Conservation (phyloP, 1,284 basidiomycete species). For the Schizopora paradoxa region DNA sequence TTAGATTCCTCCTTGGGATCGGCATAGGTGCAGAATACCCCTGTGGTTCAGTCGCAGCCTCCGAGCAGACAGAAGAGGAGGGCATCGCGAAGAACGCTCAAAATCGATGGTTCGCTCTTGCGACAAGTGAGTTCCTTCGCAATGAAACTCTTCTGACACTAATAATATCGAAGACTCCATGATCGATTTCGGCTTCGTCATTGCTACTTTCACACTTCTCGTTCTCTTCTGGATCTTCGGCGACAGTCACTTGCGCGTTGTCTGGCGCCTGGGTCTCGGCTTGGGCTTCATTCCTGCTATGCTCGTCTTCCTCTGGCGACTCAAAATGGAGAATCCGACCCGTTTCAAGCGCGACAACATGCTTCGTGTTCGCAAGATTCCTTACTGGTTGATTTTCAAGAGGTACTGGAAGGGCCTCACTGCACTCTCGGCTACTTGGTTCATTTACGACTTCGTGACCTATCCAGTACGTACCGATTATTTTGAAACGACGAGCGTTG, state of each 20-base stretch:
- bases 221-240: constrained; percentile 87
- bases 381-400: constrained; percentile 75
- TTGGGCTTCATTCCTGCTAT: constrained; percentile 81
- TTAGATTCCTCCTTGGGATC: constrained; percentile 73
- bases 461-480: constrained; percentile 32
- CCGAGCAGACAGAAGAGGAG: constrained; percentile 84
- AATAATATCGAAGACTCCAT: constrained; percentile 52
- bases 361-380: constrained; percentile 59
- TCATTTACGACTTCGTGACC: constrained; percentile 80
- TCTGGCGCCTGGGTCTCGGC: constrained; percentile 89
- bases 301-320: constrained; percentile 81
- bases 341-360: constrained; percentile 72
- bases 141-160: neutral
- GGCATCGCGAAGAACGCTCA: constrained; percentile 75
- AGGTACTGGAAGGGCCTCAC: constrained; percentile 72
- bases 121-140: constrained; percentile 56
- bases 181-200: constrained; percentile 87
- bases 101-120: constrained; percentile 82
- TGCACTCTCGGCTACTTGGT: constrained; percentile 76
- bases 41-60: constrained; percentile 86
- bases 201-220: constrained; percentile 79
- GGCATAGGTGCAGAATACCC: constrained; percentile 90
- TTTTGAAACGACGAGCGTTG: constrained; percentile 5
- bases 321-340: constrained; percentile 77
- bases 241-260: constrained; percentile 71